Evolutionary conservation across 75 land plant species (phyloP).

Genomic region (Sequoiadendron giganteum): DNA sequence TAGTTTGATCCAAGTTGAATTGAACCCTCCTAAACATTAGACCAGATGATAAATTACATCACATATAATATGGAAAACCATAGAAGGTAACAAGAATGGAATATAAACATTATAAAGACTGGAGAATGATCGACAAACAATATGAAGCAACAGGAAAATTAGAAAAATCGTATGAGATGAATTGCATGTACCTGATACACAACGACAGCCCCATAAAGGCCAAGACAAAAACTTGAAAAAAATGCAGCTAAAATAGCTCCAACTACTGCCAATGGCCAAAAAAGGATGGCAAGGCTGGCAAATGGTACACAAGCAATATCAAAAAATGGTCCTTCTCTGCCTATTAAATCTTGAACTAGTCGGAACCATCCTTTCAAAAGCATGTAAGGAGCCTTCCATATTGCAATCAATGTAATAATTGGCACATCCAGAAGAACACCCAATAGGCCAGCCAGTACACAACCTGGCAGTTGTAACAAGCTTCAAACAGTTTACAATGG

Average conservation of each 20-base stretch:
- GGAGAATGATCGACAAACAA: neutral
- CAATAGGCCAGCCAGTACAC: slow-evolving; percentile 49
- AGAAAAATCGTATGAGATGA: neutral
- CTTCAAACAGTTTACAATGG: slow-evolving; percentile 27
- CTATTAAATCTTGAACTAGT: slow-evolving; percentile 62
- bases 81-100: neutral
- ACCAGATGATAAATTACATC: neutral
- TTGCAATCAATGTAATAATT: slow-evolving; percentile 48
- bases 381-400: slow-evolving; percentile 88
- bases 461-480: slow-evolving; percentile 60
- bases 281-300: slow-evolving; percentile 79
- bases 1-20: slow-evolving; percentile 64
- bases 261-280: slow-evolving; percentile 89
- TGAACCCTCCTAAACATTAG: slow-evolving; percentile 58
- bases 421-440: slow-evolving; percentile 64
- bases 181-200: slow-evolving; percentile 72
- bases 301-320: slow-evolving; percentile 91
- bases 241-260: slow-evolving; percentile 47
- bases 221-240: slow-evolving; percentile 63
- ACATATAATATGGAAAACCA: neutral
- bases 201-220: slow-evolving; percentile 70
- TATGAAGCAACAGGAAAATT: neutral
- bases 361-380: slow-evolving; percentile 84
- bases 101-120: neutral
- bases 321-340: slow-evolving; percentile 84